Evolutionary conservation across 2,329 filamentous ascomycete genomes (phyloP).

Genomic region (Neonectria faginata): DNA sequence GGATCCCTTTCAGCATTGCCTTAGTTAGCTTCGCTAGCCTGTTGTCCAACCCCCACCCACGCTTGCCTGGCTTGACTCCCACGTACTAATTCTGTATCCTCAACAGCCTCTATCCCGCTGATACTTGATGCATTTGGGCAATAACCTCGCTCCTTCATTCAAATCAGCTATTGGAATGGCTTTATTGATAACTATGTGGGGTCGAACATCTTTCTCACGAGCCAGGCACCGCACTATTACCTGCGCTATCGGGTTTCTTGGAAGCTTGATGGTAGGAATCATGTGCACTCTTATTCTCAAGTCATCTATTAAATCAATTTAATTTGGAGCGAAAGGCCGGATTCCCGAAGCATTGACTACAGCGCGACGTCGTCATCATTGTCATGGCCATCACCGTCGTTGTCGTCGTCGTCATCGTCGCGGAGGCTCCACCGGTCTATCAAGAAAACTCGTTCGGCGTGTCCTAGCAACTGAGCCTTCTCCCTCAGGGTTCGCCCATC

Average conservation of each 20-base stretch:
- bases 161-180: constrained; percentile 16
- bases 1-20: constrained; percentile 11
- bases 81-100: constrained; percentile 10
- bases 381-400: background rate
- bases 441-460: background rate
- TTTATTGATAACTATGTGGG: constrained; percentile 4
- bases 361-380: background rate
- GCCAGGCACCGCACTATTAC: constrained; percentile 15
- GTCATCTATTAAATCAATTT: background rate
- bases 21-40: constrained; percentile 4
- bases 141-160: background rate
- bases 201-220: constrained; percentile 10
- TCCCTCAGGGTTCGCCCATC: background rate
- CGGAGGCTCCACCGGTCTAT: background rate
- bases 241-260: constrained; percentile 10
- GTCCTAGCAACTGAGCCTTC: background rate
- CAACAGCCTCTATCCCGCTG: background rate
- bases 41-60: constrained; percentile 6
- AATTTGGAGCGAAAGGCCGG: constrained; percentile 2
- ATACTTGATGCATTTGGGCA: constrained; percentile 3
- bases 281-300: constrained; percentile 1
- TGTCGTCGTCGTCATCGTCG: background rate
- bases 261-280: background rate
- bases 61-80: constrained; percentile 6
- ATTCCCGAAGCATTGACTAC: too few species aligned